Conservation (phyloP, 768 basidiomycete genomes). For the Trametes cinnabarina region DNA sequence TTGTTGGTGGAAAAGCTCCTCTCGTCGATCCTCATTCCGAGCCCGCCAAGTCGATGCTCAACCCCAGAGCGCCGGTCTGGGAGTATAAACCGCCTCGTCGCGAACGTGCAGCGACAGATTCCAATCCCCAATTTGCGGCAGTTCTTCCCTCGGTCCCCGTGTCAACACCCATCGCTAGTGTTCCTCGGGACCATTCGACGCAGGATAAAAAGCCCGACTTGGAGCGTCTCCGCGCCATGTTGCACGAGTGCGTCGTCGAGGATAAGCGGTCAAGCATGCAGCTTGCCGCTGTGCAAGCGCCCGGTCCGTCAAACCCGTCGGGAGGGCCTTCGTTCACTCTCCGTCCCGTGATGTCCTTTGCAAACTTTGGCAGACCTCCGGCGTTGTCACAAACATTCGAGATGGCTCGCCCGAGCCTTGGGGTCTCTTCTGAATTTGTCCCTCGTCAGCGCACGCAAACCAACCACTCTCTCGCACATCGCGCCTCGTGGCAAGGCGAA, state of each 20-base stretch:
- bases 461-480: background rate
- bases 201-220: background rate
- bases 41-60: background rate
- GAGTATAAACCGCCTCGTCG: background rate
- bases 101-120: background rate
- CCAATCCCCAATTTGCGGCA: background rate
- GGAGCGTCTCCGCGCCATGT: slow-evolving; percentile 1
- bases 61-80: slow-evolving; percentile 2
- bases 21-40: background rate
- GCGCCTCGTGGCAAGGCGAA: background rate
- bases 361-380: background rate
- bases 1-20: too few relatives aligned
- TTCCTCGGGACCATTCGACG: background rate
- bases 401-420: too few relatives aligned
- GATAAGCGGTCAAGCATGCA: background rate
- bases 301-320: background rate
- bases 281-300: background rate
- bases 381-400: background rate
- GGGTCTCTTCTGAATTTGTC: too few relatives aligned
- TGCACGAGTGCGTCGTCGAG: slow-evolving; percentile 1
- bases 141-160: background rate
- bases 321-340: background rate
- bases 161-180: background rate
- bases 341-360: background rate
- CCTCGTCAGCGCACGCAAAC: slow-evolving; percentile 3